Evolutionary conservation across 78 protist genomes (phyloP).

Genomic region (Dictyostelium purpureum): DNA sequence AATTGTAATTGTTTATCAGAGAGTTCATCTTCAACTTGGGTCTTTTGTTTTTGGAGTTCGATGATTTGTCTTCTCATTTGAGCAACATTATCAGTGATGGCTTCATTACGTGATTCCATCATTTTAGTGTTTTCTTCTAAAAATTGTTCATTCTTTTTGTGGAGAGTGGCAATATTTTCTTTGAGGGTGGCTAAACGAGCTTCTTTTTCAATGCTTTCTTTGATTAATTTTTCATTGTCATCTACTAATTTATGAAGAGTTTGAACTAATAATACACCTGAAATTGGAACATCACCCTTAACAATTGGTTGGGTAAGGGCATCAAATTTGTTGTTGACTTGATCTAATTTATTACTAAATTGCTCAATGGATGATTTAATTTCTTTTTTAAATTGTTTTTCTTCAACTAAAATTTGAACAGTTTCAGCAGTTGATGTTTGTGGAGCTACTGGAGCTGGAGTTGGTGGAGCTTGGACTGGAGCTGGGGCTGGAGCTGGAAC

Average conservation of each 20-base stretch:
- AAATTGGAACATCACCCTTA: slow-evolving; percentile 68
- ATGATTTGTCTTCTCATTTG: slow-evolving; percentile 63
- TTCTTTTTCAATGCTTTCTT: slow-evolving; percentile 61
- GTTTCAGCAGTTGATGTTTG: slow-evolving; percentile 39
- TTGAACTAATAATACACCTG: slow-evolving; percentile 61
- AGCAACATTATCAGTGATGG: slow-evolving; percentile 59
- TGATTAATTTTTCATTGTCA: slow-evolving; percentile 54
- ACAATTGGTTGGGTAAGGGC: slow-evolving; percentile 38
- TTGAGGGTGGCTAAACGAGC: slow-evolving; percentile 20
- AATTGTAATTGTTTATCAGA: slow-evolving; percentile 43
- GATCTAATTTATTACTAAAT: slow-evolving; percentile 32
- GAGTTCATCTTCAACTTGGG: slow-evolving; percentile 38
- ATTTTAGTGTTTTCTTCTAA: slow-evolving; percentile 69
- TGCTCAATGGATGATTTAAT: neutral
- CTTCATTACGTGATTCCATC: slow-evolving; percentile 73
- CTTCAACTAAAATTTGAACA: slow-evolving; percentile 66
- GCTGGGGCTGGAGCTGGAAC: slow-evolving; percentile 38
- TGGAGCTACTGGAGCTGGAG: slow-evolving; percentile 24
- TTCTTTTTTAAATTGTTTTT: slow-evolving; percentile 48
- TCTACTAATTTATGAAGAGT: slow-evolving; percentile 58
- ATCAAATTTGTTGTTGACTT: slow-evolving; percentile 42
- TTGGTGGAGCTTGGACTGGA: slow-evolving; percentile 46
- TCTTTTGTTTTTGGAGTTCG: slow-evolving; percentile 51
- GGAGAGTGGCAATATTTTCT: slow-evolving; percentile 58
- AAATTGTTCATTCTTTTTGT: slow-evolving; percentile 70